Evolutionary conservation across 768 basidiomycete genomes (phyloP), one percentile per base, ranked within the genome.

Genomic region (Favolaschia claudopus): DNA sequence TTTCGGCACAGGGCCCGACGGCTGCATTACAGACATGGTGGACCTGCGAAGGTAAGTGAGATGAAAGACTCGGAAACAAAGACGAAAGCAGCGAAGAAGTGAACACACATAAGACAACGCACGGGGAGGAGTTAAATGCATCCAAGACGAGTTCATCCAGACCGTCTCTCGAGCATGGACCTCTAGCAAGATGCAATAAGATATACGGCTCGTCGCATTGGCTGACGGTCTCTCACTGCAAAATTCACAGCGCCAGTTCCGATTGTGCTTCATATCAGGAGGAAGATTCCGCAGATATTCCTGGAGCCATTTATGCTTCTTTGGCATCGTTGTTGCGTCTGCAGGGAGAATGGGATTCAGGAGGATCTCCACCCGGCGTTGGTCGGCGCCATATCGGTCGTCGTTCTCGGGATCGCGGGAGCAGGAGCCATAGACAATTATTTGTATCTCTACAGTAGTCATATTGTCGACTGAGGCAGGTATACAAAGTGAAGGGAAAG

Each of bases 181-280:
- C 28, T 37, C 60, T 58, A 29, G 2, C 6, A 36, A 24, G n/a
- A 36, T 22, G 24, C 7, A 14, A 15, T n/a, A 22, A 13, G 12
- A 43, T 22, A 5, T 22, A 38, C 34, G 19, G 14, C 24, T 2
- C 19, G 31, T 38, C 34, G 12, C 7, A 2, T 9, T 22, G 27
- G 8, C 27, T 42, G 6, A 17, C 14, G 22, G 25, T 3, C 14
- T 49, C 58, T 29, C 46, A 63, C 62, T 59, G 32, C 62, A 63
- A 15, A 63, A 63, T 49, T 58, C 57, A 27, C 62, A 63, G 1
- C 52, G 51, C 62, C 62, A 63, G 36, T 59, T 55, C 5, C 53
- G 38, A 37, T 49, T 63, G 19, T 63, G 53, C 34, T 63, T 63
- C 45, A 60, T 45, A 20, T 63, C 62, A 1, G 14, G 15, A 12